Evolutionary conservation across 495 filamentous ascomycete species (phyloP).

Genomic region (Podospora bellae-mahoneyi): DNA sequence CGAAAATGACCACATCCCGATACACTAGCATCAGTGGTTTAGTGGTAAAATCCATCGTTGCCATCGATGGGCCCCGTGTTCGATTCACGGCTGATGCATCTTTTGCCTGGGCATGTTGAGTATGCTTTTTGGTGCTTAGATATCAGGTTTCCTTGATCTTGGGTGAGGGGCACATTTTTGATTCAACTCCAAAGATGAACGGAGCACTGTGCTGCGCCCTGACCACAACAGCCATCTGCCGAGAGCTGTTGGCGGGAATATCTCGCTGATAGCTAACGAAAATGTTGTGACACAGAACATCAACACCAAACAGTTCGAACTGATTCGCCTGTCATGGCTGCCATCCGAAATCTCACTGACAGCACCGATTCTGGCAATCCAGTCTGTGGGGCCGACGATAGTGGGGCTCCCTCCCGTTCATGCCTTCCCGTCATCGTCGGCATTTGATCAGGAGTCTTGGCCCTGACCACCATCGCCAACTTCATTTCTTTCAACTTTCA

Average conservation of each 20-base stretch:
- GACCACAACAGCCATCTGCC: no score
- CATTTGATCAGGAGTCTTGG: neutral
- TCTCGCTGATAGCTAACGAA: neutral
- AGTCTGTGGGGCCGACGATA: neutral
- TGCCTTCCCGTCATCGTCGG: neutral
- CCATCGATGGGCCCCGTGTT: constrained; percentile 54
- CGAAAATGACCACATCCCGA: neutral
- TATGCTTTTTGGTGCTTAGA: neutral
- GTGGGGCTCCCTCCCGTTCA: neutral
- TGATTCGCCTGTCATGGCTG: neutral
- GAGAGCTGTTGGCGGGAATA: no score
- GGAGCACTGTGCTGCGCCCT: no score
- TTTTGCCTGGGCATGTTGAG: neutral
- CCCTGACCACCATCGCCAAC: neutral
- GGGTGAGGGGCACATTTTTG: neutral
- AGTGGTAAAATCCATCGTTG: constrained; percentile 54
- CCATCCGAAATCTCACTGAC: neutral
- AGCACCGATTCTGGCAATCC: neutral
- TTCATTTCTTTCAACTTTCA: neutral
- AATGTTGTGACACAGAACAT: neutral
- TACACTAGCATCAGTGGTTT: constrained; percentile 38
- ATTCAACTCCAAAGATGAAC: neutral
- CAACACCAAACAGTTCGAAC: neutral
- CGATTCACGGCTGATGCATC: constrained; percentile 45
- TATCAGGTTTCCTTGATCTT: neutral